Conservation (phyloP, 768 basidiomycete genomes). For the Phlegmacium glaucopus region DNA sequence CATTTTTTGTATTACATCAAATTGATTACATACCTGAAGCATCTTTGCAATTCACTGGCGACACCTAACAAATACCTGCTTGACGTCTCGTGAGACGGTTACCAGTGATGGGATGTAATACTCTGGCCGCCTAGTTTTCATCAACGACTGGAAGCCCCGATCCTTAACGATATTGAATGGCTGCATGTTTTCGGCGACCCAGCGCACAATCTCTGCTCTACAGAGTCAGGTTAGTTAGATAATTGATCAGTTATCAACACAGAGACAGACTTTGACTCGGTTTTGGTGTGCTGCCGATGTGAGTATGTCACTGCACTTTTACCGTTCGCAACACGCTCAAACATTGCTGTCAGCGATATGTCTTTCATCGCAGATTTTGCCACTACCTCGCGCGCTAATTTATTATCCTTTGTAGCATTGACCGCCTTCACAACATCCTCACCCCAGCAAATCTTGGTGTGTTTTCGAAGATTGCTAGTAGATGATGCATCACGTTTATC, state of each 20-base stretch:
- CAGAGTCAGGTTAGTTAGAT: no score
- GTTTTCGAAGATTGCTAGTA: conserved; percentile 25
- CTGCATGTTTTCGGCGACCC: conserved; percentile 28
- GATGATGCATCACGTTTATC: conserved; percentile 23
- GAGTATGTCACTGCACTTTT: conserved; percentile 22
- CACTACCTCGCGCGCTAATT: background rate
- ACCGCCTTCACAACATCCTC: background rate
- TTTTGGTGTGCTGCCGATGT: conserved; percentile 19
- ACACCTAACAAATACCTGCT: conserved; percentile 21
- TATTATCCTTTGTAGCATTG: background rate
- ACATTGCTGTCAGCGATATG: background rate
- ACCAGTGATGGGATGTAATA: conserved; percentile 27
- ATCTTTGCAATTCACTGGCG: conserved; percentile 20
- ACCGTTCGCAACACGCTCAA: conserved; percentile 11
- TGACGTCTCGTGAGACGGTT: conserved; percentile 28
- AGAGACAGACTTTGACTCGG: conserved; percentile 18
- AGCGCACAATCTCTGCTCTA: conserved; percentile 28
- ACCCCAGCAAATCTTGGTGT: conserved; percentile 18
- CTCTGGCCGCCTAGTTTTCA: conserved; percentile 30
- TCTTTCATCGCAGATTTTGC: background rate
- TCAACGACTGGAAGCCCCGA: conserved; percentile 24
- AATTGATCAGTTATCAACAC: no score
- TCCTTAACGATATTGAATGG: conserved; percentile 32
- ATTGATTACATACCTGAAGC: conserved; percentile 6
- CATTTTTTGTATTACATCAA: background rate